Evolutionary conservation across 179 eudicot genomes (phyloP).

Genomic region (Sideroxylon spinosum): DNA sequence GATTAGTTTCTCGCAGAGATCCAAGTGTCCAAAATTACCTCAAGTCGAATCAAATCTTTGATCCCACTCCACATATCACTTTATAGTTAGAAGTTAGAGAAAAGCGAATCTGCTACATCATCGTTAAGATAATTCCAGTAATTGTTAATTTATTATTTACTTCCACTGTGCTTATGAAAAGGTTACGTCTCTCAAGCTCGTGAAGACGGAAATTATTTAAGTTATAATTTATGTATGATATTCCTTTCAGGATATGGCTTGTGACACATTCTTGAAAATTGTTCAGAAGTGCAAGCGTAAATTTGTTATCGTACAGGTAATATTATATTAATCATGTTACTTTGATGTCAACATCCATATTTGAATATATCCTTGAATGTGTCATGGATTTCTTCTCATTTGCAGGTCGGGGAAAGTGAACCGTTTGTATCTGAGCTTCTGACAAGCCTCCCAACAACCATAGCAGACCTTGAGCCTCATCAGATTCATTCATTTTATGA

Average conservation of each 20-base stretch:
- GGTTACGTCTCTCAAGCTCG: not conserved
- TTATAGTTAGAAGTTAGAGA: too few relatives aligned
- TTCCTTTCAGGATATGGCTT: constrained; percentile 89
- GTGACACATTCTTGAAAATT: constrained; percentile 96
- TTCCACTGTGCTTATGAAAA: not conserved
- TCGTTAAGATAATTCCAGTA: too few relatives aligned
- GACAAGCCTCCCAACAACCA: constrained; percentile 76
- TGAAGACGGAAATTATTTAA: not conserved
- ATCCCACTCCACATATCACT: too few relatives aligned
- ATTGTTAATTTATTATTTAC: not conserved
- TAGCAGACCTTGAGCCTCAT: constrained; percentile 83
- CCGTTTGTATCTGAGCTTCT: constrained; percentile 98
- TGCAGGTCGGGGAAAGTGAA: constrained; percentile 93
- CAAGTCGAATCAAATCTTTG: too few relatives aligned
- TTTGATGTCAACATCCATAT: not conserved
- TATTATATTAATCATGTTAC: not conserved
- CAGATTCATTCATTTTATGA: constrained; percentile 96
- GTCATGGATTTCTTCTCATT: not conserved
- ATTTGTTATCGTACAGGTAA: constrained; percentile 88
- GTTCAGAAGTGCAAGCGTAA: constrained; percentile 98
- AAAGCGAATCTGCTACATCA: too few relatives aligned
- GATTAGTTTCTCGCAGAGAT: too few relatives aligned
- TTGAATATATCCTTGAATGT: not conserved
- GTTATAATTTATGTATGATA: not conserved
- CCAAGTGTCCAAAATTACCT: too few relatives aligned